These are phyloP conservation scores for Saccharomycopsis amapae DNA, from an alignment of 805 yeast species.

Conservation along the genomic window DNA sequence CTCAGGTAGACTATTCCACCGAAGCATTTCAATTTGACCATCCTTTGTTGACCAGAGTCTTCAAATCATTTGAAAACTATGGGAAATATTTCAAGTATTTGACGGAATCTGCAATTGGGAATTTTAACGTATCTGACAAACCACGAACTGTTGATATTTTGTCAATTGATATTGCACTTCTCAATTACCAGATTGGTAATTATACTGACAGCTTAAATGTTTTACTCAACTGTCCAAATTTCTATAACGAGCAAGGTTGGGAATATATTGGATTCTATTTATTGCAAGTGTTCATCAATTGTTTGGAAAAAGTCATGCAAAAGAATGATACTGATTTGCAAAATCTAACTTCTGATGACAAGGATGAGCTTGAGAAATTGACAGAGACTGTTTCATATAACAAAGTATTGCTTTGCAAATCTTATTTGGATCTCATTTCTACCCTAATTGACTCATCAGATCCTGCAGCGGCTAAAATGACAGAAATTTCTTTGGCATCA, in stretches of 20 bases:
- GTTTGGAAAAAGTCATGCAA: constrained; percentile 42
- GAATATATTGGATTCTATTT: constrained; percentile 57
- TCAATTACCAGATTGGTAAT: constrained; percentile 51
- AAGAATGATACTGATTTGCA: constrained; percentile 21
- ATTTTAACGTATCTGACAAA: constrained; percentile 45
- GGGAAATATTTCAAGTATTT: constrained; percentile 38
- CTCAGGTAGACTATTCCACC: constrained; percentile 12
- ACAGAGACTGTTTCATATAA: constrained; percentile 1
- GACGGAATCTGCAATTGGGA: constrained; percentile 50
- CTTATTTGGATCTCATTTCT: constrained; percentile 37
- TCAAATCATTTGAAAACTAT: constrained; percentile 33
- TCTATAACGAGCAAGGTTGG: constrained; percentile 71
- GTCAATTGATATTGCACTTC: constrained; percentile 70
- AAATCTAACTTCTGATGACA: constrained; percentile 12
- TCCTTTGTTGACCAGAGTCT: constrained; percentile 23
- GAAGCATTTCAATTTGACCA: constrained; percentile 15
- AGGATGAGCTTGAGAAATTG: constrained; percentile 19
- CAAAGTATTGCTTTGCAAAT: constrained; percentile 29
- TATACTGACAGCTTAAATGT: constrained; percentile 56
- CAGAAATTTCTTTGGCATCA: constrained; percentile 11
- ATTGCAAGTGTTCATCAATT: constrained; percentile 58
- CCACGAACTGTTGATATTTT: constrained; percentile 65
- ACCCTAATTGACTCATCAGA: constrained; percentile 24
- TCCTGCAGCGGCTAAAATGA: constrained; percentile 14
- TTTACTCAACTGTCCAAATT: constrained; percentile 60